phyloP scores from a whole-genome alignment of 2,329 filamentous ascomycete species.

The Pseudocercospora cruenta region DNA sequence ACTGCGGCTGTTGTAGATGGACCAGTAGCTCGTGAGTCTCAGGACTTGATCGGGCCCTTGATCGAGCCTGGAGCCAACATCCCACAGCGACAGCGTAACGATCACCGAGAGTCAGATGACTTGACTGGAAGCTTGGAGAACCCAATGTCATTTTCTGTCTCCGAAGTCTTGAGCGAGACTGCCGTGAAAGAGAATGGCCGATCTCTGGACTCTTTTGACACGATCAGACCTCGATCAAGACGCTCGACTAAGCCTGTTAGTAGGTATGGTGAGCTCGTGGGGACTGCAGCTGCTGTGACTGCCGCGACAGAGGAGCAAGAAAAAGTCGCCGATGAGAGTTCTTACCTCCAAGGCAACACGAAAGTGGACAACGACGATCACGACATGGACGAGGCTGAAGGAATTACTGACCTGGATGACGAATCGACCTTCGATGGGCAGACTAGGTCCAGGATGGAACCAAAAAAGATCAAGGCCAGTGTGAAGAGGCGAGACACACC shows the following conservation, averaged over 20 bases:
- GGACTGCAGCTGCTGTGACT: neutral
- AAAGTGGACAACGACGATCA: neutral
- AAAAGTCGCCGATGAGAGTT: neutral
- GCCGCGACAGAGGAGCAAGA: neutral
- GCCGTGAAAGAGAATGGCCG: neutral
- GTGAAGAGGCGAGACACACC: neutral
- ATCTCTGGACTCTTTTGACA: neutral
- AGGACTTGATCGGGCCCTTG: neutral
- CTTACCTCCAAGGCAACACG: neutral
- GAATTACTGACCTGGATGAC: neutral
- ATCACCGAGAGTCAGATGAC: neutral
- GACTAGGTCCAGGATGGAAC: neutral
- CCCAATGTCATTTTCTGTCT: neutral
- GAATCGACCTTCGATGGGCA: neutral
- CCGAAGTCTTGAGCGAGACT: neutral
- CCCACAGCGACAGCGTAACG: neutral
- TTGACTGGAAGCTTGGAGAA: neutral
- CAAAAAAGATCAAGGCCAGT: neutral
- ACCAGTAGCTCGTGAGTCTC: neutral
- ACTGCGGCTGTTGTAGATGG: neutral
- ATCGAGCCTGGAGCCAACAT: neutral
- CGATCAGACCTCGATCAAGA: neutral
- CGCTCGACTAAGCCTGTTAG: conserved; percentile 2
- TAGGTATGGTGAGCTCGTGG: neutral
- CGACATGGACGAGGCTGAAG: neutral